phyloP scores from a whole-genome alignment of 495 filamentous ascomycete species.

The Penicillium lividum region DNA sequence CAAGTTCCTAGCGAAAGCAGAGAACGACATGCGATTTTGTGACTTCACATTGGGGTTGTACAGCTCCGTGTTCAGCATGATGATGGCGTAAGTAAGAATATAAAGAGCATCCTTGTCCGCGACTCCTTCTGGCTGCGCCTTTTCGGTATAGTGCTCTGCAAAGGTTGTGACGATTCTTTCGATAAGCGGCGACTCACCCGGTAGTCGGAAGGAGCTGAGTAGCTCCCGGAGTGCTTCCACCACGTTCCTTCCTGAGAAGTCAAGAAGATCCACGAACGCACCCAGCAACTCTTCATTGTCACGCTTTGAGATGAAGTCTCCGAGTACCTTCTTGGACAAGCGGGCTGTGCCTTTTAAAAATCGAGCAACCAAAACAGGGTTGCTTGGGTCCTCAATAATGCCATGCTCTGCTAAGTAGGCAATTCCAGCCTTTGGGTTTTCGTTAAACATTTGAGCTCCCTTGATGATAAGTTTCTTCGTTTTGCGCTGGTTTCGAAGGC shows the following conservation, averaged over 20 bases:
- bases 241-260: slow-evolving; percentile 82
- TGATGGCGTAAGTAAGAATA: slow-evolving; percentile 91
- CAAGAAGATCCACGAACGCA: slow-evolving; percentile 80
- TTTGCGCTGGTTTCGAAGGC: slow-evolving; percentile 66
- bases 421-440: slow-evolving; percentile 86
- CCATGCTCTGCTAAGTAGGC: slow-evolving; percentile 81
- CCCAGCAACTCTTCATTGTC: slow-evolving; percentile 77
- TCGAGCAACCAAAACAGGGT: slow-evolving; percentile 70
- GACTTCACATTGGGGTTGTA: slow-evolving; percentile 91
- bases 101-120: slow-evolving; percentile 87
- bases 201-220: slow-evolving; percentile 89
- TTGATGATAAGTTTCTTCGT: slow-evolving; percentile 87
- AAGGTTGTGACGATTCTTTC: slow-evolving; percentile 89
- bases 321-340: slow-evolving; percentile 85
- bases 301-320: slow-evolving; percentile 90
- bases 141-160: slow-evolving; percentile 80
- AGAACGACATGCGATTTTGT: slow-evolving; percentile 74
- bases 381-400: slow-evolving; percentile 73
- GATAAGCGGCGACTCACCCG: slow-evolving; percentile 90
- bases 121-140: slow-evolving; percentile 69
- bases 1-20: slow-evolving; percentile 83
- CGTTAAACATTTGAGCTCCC: slow-evolving; percentile 91
- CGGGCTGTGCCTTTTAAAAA: slow-evolving; percentile 86
- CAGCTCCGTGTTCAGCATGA: slow-evolving; percentile 92
- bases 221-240: slow-evolving; percentile 88